Base-by-base conservation (phyloP, 495 filamentous ascomycete genomes). In the Hyphodiscus hymeniophilus region DNA sequence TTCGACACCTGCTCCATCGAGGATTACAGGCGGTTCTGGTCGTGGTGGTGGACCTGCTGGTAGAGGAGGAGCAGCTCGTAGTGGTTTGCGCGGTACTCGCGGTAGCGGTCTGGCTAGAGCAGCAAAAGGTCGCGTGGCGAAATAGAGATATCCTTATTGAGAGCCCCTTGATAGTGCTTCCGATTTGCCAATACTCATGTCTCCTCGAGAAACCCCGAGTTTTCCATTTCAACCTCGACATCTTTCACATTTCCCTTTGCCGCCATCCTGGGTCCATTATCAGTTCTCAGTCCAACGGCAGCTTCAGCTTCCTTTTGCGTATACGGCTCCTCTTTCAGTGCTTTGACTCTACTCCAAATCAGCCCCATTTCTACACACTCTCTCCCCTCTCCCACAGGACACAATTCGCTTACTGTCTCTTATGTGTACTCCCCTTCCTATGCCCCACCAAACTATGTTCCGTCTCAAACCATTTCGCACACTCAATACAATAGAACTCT, bases 381-480 rank as follows among this genome's bases (percentile, higher is more conserved):
- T 28, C 26, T 28, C 26, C 26, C 26, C 26, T 5, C 10, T 28
- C 26, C 26, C 4, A 28, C 4, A 28, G 10, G 12, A 12, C 16
- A 8, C 18, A 30, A 38, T 23, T n/a, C 11, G 68, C 72, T 52
- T 59, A 94, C 90, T 84, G 82, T 70, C 87, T 75, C 75, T 89
- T 95, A 65, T 98, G 91, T 32, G 81, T 82, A 69, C 95, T 98
- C 48, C 90, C 89, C 66, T 84, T 87, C 28, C 67, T 70, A 63
- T 98, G 92, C 22, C 74, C 67, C 22, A 78, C 72, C 50, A 94
- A 68, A 57, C 82, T 92, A 56, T 78, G 66, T 42, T 94, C 88
- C 45, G 80, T 84, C 66, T 96, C 92, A 63, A 91, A 96, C 82
- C 85, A 96, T 69, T 94, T 96, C 32, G 89, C 81, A 60, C 91